Base-by-base conservation (phyloP, 2,329 filamentous ascomycete species). In the Cercospora zeina region DNA sequence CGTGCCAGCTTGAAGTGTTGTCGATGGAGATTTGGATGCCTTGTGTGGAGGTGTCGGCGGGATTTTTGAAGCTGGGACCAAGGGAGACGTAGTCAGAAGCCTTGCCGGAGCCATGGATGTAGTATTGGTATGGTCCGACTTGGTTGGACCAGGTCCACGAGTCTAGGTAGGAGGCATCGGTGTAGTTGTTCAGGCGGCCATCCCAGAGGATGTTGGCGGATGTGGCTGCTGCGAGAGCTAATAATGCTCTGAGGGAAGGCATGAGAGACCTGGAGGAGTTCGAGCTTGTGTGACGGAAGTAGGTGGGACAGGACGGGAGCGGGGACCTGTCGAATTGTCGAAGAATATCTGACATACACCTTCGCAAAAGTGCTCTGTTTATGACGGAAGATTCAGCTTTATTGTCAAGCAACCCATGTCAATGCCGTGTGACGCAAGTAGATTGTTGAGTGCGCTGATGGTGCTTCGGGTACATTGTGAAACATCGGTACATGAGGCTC, bases 71-170 rank as follows among this genome's bases (percentile, higher is more conserved):
- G 62, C 76, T 74, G 0, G 84, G 74, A 1, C 81, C 83, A 1
- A 89, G 79, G 68, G 85, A 85, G 67, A 89, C 81, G 75, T 90
- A 89, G 69, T 83, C 77, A 21, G 79, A 80, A 8, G 85, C 80
- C 0, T 77, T 56, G 8, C 80, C 82, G 4, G 78, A 77, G 36
- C 88, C 89, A 77, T 91, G 88, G 72, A 90, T 90, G 78, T 90
- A 90, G 80, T 88, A 90, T 75, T 90, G 88, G 76, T 89, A 91
- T 0, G 85, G 82, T 0, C 86, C 86, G 69, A 88, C 84, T 75
- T 87, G 83, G 74, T 85, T 88, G n/a, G 80, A 80, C 83, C 84
- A 90, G 8, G 65, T 69, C 69, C 77, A 88, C 42, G 81, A 81
- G 69, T 80, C 77, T 31, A 88, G 79, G 72, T 87, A 85, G 2